Evolutionary conservation across 2,329 filamentous ascomycete species (phyloP).

Genomic region (Fusarium luffae): DNA sequence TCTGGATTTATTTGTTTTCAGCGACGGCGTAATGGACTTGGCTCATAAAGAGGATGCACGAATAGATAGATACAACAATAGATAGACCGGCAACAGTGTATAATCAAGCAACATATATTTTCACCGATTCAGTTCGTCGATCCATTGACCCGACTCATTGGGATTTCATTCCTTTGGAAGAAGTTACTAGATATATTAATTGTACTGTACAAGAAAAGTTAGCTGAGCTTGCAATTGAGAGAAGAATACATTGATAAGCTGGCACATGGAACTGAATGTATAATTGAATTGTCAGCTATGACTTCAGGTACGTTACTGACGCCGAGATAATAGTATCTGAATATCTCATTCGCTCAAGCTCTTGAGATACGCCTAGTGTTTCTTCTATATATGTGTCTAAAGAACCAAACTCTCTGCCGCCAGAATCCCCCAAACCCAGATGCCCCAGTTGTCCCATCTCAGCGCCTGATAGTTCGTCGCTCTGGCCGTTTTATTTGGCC

Average conservation of each 20-base stretch:
- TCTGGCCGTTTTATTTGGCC: conserved; percentile 22
- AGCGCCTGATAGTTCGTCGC: conserved; percentile 36
- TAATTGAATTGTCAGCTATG: background rate
- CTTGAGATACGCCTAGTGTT: conserved; percentile 1
- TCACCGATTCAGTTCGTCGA: background rate
- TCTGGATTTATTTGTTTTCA: conserved; percentile 14
- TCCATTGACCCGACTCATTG: background rate
- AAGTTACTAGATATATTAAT: background rate
- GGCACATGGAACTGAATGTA: background rate
- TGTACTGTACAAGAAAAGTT: background rate
- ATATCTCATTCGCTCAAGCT: background rate
- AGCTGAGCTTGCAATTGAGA: background rate
- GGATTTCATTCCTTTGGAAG: background rate
- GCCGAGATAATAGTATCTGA: conserved; percentile 3
- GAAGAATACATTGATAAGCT: background rate
- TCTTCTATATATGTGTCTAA: conserved; percentile 41
- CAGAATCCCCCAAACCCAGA: conserved; percentile 19
- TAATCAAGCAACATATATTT: background rate
- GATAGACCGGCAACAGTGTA: conserved; percentile 14
- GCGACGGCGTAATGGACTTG: conserved; percentile 32
- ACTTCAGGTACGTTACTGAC: background rate
- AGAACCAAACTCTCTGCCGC: conserved; percentile 31
- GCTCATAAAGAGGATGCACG: conserved; percentile 1
- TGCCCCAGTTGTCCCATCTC: conserved; percentile 39
- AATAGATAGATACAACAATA: conserved; percentile 25